Base-by-base conservation (phyloP, 768 basidiomycete species). In the Kwoniella dejecticola region DNA sequence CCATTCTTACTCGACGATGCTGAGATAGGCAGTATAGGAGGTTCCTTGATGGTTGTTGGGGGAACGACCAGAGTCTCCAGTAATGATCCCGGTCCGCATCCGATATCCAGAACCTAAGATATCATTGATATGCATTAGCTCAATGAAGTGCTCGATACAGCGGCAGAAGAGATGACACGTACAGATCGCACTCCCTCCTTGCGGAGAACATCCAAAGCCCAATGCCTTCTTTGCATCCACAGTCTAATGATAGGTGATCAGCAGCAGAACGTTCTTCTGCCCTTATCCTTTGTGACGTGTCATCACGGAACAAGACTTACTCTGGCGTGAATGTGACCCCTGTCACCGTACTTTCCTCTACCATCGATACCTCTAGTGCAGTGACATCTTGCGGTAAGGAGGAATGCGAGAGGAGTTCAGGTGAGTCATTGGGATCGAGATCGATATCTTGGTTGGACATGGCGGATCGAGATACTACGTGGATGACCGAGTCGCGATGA, bases 31-130 rank as follows among this genome's bases (percentile, higher is more conserved):
- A 60, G 65, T 40, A 79, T 69, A 15, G 72, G 69, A 1, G 72
- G 62, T 48, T 78, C 77, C 19, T 21, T 27, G 2, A 77, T 61
- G 1, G 74, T 75, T 6, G 71, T 61, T 2, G 77, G 60, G 2
- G 79, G 79, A 23, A 70, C 48, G 38, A 77, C 68, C 15, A 77
- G 65, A 15, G 75, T 75, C 54, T 74, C 66, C 27, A 75, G 69
- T 21, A 77, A 55, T 2, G 70, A 71, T 40, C 79, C 79, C 33
- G 75, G 62, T 3, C 79, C 79, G 52, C 77, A 79, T 19, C 79
- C 79, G 21, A 80, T 71, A 44, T 80, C 79, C n/a, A 80, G 62
- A 15, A 75, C 71, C 74, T 75, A 24, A 38, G 21, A 26, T 23
- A 23, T 13, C 12, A 40, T 46, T 3, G 13, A 17, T 29, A 21